Evolutionary conservation across 441 rosid genomes (phyloP).

Genomic region (Brassica balearica): DNA sequence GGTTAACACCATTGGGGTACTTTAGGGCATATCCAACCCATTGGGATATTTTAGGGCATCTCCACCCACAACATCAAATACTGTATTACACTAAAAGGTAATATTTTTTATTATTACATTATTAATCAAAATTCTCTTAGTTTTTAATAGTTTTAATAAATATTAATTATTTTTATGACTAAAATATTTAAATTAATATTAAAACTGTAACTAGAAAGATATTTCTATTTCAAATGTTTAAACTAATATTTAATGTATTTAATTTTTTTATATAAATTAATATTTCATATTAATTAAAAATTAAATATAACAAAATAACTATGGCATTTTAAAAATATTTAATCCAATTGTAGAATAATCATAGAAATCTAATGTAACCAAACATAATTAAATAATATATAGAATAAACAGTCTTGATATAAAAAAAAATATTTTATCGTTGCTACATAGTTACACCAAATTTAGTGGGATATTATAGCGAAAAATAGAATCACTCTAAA

Average conservation of each 20-base stretch:
- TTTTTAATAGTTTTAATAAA: not conserved
- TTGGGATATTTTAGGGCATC: no score
- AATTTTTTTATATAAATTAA: not conserved
- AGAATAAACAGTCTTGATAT: no score
- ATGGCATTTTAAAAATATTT: not conserved
- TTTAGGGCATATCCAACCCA: no score
- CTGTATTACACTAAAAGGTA: not conserved
- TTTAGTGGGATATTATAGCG: no score
- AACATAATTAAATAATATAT: no score
- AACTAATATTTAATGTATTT: not conserved
- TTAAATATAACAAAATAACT: not conserved
- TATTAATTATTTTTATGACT: not conserved
- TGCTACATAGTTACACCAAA: no score
- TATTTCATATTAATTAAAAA: not conserved
- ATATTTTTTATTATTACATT: not conserved
- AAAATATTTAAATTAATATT: not conserved
- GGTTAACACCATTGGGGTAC: no score
- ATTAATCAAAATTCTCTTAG: not conserved
- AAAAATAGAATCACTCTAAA: no score
- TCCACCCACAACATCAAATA: not conserved
- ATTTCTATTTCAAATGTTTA: not conserved
- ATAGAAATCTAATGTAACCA: no score
- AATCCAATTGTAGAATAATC: no score
- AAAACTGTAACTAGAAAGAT: not conserved
- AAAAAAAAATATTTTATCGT: no score